Conservation (phyloP, 441 rosid genomes). For the Sinapis alba region DNA sequence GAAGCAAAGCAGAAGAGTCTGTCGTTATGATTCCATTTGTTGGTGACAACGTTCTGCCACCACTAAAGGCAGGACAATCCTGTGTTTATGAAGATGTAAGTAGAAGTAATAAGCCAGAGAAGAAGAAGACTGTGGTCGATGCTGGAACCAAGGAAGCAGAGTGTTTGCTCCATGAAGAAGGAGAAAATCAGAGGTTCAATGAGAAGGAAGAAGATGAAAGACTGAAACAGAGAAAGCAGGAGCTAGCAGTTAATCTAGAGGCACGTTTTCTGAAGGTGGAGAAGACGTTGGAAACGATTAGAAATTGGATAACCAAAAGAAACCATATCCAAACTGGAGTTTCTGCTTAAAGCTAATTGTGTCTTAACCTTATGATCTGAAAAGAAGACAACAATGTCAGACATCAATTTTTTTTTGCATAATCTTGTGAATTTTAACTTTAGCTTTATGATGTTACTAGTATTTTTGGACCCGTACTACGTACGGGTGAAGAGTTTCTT, state of each 20-base stretch:
- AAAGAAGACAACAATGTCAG: background rate
- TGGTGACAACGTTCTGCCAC: background rate
- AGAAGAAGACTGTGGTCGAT: background rate
- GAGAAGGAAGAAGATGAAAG: background rate
- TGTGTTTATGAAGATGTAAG: background rate
- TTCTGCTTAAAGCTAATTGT: background rate
- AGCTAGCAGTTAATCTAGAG: background rate
- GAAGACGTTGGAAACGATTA: background rate
- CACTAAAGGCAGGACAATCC: background rate
- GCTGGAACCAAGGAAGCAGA: background rate
- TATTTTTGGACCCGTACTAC: too few species aligned
- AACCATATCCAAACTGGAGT: background rate
- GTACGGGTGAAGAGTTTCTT: too few species aligned
- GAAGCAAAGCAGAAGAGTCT: background rate
- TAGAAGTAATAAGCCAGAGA: background rate
- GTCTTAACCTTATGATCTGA: background rate
- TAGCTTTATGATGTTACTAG: background rate
- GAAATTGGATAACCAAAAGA: background rate
- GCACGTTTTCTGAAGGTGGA: background rate
- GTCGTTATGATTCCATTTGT: too few species aligned
- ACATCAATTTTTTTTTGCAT: background rate
- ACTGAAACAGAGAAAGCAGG: background rate
- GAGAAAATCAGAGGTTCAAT: background rate
- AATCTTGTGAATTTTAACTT: background rate
- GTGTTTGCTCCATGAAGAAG: background rate